phyloP scores from a whole-genome alignment of 768 basidiomycete genomes.

The Agrocybe pediades region DNA sequence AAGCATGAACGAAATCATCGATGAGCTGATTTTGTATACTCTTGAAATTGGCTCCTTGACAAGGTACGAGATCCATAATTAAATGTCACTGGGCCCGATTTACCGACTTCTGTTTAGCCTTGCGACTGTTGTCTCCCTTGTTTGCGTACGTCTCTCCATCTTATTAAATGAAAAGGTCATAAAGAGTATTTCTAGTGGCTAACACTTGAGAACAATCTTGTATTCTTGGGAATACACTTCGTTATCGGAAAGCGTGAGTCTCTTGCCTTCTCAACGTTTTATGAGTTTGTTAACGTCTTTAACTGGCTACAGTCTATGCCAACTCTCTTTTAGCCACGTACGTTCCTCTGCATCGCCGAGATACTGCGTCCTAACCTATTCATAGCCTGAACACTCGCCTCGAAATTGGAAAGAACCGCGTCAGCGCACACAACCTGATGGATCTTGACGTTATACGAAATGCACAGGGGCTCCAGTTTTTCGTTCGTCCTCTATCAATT shows the following conservation, averaged over 20 bases:
- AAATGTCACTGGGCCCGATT: not conserved
- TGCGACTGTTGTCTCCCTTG: constrained; percentile 46
- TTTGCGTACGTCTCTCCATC: constrained; percentile 36
- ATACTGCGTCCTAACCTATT: not conserved
- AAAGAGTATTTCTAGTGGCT: constrained; percentile 37
- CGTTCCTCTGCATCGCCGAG: not conserved
- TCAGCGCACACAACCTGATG: not conserved
- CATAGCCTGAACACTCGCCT: constrained; percentile 16
- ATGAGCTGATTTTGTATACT: constrained; percentile 46
- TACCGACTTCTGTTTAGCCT: constrained; percentile 23
- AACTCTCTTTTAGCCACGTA: constrained; percentile 40
- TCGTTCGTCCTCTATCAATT: too few relatives aligned
- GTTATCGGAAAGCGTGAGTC: constrained; percentile 43
- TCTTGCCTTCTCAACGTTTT: not conserved
- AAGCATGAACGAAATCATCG: constrained; percentile 46
- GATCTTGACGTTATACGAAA: constrained; percentile 6
- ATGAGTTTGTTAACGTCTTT: not conserved
- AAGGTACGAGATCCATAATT: constrained; percentile 26
- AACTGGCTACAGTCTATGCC: constrained; percentile 39
- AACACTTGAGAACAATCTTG: constrained; percentile 36
- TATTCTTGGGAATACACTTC: constrained; percentile 49
- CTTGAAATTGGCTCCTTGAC: constrained; percentile 54
- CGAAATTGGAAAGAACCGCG: not conserved
- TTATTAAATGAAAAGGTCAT: not conserved
- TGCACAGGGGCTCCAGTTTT: constrained; percentile 5